These are phyloP conservation scores for Xerocomus brunneocitrinus DNA, from an alignment of 768 basidiomycete species.

Conservation along the genomic window DNA sequence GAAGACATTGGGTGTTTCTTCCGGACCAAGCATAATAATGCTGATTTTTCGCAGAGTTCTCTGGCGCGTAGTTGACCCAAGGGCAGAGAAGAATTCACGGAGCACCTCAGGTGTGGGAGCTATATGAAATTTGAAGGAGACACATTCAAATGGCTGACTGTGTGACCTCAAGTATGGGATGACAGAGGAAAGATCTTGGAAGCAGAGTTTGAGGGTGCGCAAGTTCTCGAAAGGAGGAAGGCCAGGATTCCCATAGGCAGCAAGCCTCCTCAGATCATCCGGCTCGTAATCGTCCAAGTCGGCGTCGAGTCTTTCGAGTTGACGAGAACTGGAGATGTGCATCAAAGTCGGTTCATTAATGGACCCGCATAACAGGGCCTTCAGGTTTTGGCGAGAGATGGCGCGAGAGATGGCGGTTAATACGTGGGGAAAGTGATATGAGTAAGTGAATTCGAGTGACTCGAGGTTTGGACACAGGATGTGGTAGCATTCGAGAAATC, in stretches of 20 bases:
- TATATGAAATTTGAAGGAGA: not conserved
- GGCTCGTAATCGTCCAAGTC: not conserved
- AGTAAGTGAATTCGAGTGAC: not conserved
- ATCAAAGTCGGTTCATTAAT: not conserved
- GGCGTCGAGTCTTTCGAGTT: not conserved
- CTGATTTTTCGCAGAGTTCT: not conserved
- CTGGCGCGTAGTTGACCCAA: not conserved
- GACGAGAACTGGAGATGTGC: not conserved
- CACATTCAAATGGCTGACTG: not conserved
- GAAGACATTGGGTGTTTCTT: not conserved
- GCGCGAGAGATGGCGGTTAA: not conserved
- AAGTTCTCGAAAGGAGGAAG: not conserved
- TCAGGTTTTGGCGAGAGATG: not conserved
- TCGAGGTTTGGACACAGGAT: not conserved
- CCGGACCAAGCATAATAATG: not conserved
- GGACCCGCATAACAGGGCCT: not conserved
- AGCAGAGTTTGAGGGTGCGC: not conserved
- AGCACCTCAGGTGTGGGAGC: not conserved
- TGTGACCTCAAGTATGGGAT: not conserved
- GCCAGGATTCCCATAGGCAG: not conserved
- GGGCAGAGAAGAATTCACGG: not conserved
- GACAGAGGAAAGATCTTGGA: not conserved
- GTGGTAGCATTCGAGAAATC: not conserved
- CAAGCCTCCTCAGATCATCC: not conserved
- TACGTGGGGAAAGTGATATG: not conserved